Conservation (phyloP, 176 grass and related monocot genomes). For the Oryza officinalis region DNA sequence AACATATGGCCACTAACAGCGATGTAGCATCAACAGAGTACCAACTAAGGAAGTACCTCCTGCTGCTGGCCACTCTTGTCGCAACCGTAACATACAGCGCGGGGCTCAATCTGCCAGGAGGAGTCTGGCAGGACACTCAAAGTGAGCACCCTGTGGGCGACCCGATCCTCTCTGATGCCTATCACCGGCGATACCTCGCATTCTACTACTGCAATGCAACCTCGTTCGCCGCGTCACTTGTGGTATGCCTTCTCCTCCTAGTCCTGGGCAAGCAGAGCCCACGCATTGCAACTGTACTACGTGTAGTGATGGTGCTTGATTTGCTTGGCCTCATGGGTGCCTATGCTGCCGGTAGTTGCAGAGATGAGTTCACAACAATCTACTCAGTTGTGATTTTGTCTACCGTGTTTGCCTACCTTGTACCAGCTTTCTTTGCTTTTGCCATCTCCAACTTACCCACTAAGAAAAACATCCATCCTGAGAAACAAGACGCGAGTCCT, state of each 20-base stretch:
- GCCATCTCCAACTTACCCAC: too few species aligned
- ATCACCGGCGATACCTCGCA: not conserved
- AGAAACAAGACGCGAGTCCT: not conserved
- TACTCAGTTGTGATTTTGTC: not conserved
- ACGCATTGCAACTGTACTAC: not conserved
- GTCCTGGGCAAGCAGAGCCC: not conserved
- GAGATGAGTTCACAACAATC: not conserved
- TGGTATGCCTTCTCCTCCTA: not conserved
- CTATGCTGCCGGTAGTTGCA: not conserved
- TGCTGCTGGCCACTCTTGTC: constrained; percentile 24
- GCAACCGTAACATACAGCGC: not conserved
- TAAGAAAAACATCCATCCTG: not conserved
- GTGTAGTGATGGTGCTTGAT: not conserved
- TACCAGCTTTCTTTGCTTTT: too few species aligned
- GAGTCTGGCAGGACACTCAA: constrained; percentile 27
- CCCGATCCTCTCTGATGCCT: not conserved
- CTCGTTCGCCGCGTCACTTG: not conserved
- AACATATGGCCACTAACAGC: too few species aligned
- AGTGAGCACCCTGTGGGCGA: not conserved
- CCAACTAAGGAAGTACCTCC: not conserved
- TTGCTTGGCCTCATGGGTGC: constrained; percentile 8
- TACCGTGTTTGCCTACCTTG: not conserved
- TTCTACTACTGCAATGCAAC: constrained; percentile 32
- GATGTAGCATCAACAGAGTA: not conserved
- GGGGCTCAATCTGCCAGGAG: constrained; percentile 12